Evolutionary conservation across 2,329 filamentous ascomycete genomes (phyloP).

Genomic region (Penicillium fuscoglaucum): DNA sequence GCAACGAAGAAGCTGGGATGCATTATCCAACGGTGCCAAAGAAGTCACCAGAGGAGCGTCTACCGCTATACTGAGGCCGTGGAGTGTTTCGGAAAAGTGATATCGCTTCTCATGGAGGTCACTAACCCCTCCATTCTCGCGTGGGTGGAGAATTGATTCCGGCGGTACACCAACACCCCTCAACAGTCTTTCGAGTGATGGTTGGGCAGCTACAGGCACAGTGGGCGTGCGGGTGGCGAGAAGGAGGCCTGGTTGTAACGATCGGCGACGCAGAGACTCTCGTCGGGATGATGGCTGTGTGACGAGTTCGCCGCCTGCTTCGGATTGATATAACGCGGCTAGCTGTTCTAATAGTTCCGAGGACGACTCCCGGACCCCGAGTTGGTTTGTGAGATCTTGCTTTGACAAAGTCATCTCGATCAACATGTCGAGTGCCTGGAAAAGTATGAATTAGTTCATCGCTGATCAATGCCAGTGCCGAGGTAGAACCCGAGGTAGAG

Average conservation of each 20-base stretch:
- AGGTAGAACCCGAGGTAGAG: not conserved
- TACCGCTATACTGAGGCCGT: conserved; percentile 29
- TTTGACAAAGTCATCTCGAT: conserved; percentile 37
- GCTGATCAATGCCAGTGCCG: not conserved
- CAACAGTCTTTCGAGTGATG: conserved; percentile 33
- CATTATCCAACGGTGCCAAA: conserved; percentile 33
- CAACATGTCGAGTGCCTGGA: conserved; percentile 36
- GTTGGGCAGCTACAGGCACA: conserved; percentile 21
- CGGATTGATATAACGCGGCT: conserved; percentile 33
- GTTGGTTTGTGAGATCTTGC: conserved; percentile 28
- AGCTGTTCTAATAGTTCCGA: conserved; percentile 38
- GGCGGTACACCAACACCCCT: conserved; percentile 37
- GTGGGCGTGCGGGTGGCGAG: conserved; percentile 19
- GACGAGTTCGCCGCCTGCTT: conserved; percentile 26
- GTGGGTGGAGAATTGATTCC: conserved; percentile 29
- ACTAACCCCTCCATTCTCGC: conserved; percentile 19
- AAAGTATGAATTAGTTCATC: conserved; percentile 14
- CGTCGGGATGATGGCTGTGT: conserved; percentile 27
- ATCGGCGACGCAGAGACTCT: conserved; percentile 31
- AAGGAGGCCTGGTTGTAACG: conserved; percentile 23
- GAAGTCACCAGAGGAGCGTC: conserved; percentile 34
- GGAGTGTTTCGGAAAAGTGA: conserved; percentile 31
- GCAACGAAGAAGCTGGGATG: conserved; percentile 35
- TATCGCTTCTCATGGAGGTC: conserved; percentile 33
- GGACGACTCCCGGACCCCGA: conserved; percentile 38